phyloP scores from a whole-genome alignment of 2,329 filamentous ascomycete genomes.

The Geoglossum cookeanum region DNA sequence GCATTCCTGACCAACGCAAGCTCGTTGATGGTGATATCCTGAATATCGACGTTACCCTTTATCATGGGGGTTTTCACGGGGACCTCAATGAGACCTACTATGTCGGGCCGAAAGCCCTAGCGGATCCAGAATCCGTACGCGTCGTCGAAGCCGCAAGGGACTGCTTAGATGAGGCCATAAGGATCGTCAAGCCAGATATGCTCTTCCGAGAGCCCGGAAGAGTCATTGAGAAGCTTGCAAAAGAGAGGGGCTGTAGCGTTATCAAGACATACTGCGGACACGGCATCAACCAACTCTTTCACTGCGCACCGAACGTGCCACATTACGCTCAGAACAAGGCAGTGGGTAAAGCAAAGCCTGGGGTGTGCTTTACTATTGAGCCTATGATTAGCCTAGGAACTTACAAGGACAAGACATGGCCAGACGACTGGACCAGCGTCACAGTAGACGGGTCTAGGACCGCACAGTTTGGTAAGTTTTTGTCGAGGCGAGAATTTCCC shows the following conservation, averaged over 20 bases:
- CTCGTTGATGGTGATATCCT: slow-evolving; percentile 87
- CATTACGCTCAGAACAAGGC: slow-evolving; percentile 99
- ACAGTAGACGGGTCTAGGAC: slow-evolving; percentile 78
- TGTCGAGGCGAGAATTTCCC: not conserved
- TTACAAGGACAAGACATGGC: slow-evolving; percentile 88
- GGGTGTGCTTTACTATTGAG: slow-evolving; percentile 98
- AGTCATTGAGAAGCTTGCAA: slow-evolving; percentile 88
- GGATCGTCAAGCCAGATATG: slow-evolving; percentile 80
- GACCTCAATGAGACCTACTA: slow-evolving; percentile 99
- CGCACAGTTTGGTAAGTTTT: slow-evolving; percentile 62
- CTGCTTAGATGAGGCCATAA: slow-evolving; percentile 78
- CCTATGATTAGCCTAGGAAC: slow-evolving; percentile 93
- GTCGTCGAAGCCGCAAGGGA: slow-evolving; percentile 82
- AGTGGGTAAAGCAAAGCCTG: slow-evolving; percentile 78
- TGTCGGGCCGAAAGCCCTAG: slow-evolving; percentile 69
- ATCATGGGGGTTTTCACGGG: slow-evolving; percentile 86
- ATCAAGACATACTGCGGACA: slow-evolving; percentile 95
- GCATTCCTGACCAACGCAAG: slow-evolving; percentile 79
- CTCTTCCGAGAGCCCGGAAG: slow-evolving; percentile 87
- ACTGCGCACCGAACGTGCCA: slow-evolving; percentile 81
- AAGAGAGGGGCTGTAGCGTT: slow-evolving; percentile 66
- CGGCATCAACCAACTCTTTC: slow-evolving; percentile 85
- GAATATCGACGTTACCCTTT: slow-evolving; percentile 90
- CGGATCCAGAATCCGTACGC: slow-evolving; percentile 69
- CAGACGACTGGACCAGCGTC: slow-evolving; percentile 94